Evolutionary conservation across 2,329 filamentous ascomycete genomes (phyloP).

Genomic region (Claviceps digitariae): DNA sequence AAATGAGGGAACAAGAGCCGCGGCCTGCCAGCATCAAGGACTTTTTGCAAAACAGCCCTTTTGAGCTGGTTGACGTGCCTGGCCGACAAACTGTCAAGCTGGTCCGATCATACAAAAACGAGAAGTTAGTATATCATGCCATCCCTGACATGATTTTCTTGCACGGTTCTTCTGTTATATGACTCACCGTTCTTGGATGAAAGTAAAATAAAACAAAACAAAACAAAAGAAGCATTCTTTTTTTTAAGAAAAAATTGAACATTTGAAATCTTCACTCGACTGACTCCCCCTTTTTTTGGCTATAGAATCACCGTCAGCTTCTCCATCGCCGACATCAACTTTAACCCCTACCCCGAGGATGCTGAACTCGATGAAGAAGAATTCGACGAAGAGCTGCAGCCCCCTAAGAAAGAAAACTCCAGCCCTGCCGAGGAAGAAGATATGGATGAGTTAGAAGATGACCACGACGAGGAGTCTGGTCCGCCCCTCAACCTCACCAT

Average conservation of each 20-base stretch:
- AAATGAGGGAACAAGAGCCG: conserved; percentile 60
- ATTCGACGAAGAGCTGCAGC: conserved; percentile 30
- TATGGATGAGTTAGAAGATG: conserved; percentile 29
- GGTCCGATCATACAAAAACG: conserved; percentile 69
- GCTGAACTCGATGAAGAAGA: conserved; percentile 26
- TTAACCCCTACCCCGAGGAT: conserved; percentile 25
- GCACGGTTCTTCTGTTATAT: background rate
- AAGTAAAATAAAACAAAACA: background rate
- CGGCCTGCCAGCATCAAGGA: conserved; percentile 69
- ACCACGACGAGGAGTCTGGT: conserved; percentile 39
- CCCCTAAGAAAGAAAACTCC: conserved; percentile 41
- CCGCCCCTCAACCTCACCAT: conserved; percentile 78
- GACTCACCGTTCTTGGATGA: too few relatives aligned
- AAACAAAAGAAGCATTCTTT: background rate
- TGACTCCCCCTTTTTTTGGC: background rate
- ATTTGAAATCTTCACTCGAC: too few relatives aligned
- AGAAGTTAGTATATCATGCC: conserved; percentile 49
- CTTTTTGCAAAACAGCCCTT: conserved; percentile 75
- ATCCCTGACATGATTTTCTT: too few relatives aligned
- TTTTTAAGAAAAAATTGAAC: too few relatives aligned
- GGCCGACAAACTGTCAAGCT: conserved; percentile 83
- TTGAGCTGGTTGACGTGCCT: conserved; percentile 66
- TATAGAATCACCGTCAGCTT: conserved; percentile 30
- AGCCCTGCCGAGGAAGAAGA: conserved; percentile 34
- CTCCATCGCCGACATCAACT: conserved; percentile 28